phyloP scores from a whole-genome alignment of 2,329 filamentous ascomycete genomes.

The Erysiphe pulchra region DNA sequence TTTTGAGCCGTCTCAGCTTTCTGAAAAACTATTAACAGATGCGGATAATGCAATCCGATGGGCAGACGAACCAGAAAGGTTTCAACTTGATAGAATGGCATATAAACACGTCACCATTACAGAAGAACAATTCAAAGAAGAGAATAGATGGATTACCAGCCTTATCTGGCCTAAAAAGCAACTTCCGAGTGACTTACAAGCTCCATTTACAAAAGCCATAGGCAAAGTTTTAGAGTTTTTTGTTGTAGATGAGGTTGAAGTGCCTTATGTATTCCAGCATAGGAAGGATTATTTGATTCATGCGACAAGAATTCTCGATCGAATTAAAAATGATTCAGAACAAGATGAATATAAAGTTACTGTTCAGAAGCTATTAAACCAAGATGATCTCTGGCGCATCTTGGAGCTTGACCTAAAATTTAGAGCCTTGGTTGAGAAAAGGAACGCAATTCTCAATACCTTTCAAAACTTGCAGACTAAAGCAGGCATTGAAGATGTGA shows the following conservation, averaged over 20 bases:
- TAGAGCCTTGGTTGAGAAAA: constrained; percentile 74
- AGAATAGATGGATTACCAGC: constrained; percentile 76
- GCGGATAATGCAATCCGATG: constrained; percentile 79
- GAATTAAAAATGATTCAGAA: constrained; percentile 38
- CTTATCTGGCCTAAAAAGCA: constrained; percentile 75
- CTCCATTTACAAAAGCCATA: constrained; percentile 68
- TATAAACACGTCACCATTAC: constrained; percentile 56
- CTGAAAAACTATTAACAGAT: constrained; percentile 84
- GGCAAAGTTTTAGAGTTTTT: constrained; percentile 88
- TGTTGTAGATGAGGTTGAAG: constrained; percentile 79
- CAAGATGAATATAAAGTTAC: constrained; percentile 46
- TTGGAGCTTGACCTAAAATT: constrained; percentile 91
- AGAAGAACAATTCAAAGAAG: constrained; percentile 69
- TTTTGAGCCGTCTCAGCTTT: constrained; percentile 85
- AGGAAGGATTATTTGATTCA: constrained; percentile 95
- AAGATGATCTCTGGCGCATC: constrained; percentile 86
- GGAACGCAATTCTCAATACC: constrained; percentile 57
- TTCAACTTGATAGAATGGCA: constrained; percentile 71
- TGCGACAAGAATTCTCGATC: constrained; percentile 40
- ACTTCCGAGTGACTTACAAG: constrained; percentile 35
- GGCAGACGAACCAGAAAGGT: constrained; percentile 76
- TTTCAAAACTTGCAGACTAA: constrained; percentile 44
- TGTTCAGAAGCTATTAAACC: constrained; percentile 71
- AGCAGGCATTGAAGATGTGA: constrained; percentile 38
- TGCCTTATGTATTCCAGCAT: constrained; percentile 94